Base-by-base conservation (phyloP, 164 flowering plant genomes). In the Euptelea pleiosperma region DNA sequence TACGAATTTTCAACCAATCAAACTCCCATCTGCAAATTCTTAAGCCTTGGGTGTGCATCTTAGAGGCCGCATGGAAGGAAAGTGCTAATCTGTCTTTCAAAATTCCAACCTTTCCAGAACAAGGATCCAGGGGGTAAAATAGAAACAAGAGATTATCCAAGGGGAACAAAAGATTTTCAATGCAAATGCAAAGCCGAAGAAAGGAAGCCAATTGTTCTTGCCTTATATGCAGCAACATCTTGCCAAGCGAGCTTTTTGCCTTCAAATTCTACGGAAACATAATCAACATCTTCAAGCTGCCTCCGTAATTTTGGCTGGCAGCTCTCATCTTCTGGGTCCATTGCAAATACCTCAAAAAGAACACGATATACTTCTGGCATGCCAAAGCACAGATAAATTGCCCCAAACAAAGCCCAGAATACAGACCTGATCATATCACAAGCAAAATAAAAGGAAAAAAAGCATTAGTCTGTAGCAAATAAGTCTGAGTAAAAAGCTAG, bases 311-410 rank as follows among this genome's bases (percentile, higher is more conserved):
- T 86, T 47, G 98, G 98, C 69, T 93, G 94, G 80, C 96, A 86
- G 31, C 88, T 86, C 76, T 93, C 96, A 64, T 83, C 91, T 11
- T 93, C 97, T 11, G 96, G 98, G 66, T 93, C 96, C 96, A 93
- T 87, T 53, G 92, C 98, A 69, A 93, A 89, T 41, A 85, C 97
- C 81, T 93, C 98, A 77, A 89, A 93, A 52, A 93, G 97, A 60
- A 93, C 94, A 39, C 98, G 94, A 62, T 89, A 93, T 33, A 93
- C 98, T 79, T 93, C 98, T 29, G 94, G 98, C 92, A 93, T 79
- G 12, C 98, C 98, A 72, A 75, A 93, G 65, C 98, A 93, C 67
- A 93, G 63, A 62, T 93, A 93, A 55, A 93, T 87, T 21, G 98
- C 98, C 30, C 97, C 98, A 78, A 93, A 93, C 72, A 93, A 52